Percentiles rank a stretch among this genome's conserved stretches.
Conservation (phyloP, 1,284 basidiomycete species). For the Meira nashicola region DNA sequence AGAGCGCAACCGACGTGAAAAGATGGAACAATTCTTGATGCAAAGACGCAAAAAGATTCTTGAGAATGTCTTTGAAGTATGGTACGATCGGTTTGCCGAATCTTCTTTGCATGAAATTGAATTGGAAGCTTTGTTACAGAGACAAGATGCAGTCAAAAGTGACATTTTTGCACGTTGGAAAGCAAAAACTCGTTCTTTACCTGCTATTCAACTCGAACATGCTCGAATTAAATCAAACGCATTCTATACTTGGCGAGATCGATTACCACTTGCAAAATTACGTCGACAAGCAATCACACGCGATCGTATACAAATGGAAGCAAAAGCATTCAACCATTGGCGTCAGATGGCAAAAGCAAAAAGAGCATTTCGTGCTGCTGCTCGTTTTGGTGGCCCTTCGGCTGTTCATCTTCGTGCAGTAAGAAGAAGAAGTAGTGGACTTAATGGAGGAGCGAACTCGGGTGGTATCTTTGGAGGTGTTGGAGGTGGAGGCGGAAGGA, state of each 20-base stretch:
- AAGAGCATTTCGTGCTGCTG: slow-evolving; percentile 11
- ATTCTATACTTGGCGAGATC: slow-evolving; percentile 16
- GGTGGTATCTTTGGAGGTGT: too few species aligned
- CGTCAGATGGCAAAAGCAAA: slow-evolving; percentile 8
- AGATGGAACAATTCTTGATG: slow-evolving; percentile 7
- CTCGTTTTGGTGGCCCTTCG: slow-evolving; percentile 14
- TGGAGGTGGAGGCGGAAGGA: too few species aligned
- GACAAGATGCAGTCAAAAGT: slow-evolving; percentile 21
- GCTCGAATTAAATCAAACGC: slow-evolving; percentile 16
- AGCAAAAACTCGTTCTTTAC: slow-evolving; percentile 18
- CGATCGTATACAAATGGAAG: slow-evolving; percentile 8
- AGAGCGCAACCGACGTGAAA: slow-evolving; percentile 10
- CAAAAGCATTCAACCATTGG: slow-evolving; percentile 13
- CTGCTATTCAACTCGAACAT: slow-evolving; percentile 29
- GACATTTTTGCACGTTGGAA: slow-evolving; percentile 22
- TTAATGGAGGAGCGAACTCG: not conserved
- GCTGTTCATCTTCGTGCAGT: slow-evolving; percentile 2
- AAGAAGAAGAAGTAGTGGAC: not conserved
- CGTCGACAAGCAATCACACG: slow-evolving; percentile 2
- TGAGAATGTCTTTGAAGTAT: slow-evolving; percentile 8
- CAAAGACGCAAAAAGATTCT: not conserved
- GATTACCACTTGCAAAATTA: slow-evolving; percentile 18
- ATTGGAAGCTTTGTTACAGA: slow-evolving; percentile 25
- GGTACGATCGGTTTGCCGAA: slow-evolving; percentile 24
- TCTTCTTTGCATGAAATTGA: slow-evolving; percentile 19